These are phyloP conservation scores for Malus fusca DNA, from an alignment of 306 rosid genomes.

Conservation along the genomic window DNA sequence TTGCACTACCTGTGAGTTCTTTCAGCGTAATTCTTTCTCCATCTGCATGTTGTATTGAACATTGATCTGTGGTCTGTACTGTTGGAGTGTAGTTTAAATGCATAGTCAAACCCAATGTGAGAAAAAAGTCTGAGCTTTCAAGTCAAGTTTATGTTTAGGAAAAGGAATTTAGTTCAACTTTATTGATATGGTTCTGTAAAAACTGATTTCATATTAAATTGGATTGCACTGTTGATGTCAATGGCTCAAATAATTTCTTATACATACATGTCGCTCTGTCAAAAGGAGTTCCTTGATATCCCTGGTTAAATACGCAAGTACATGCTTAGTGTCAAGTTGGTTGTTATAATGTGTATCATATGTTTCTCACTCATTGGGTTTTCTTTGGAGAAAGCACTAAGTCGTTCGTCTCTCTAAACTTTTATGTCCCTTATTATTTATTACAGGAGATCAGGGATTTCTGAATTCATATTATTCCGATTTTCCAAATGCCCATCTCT, in stretches of 20 bases:
- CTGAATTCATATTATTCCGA: constrained; percentile 83
- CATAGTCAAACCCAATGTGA: not conserved
- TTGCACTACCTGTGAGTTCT: not conserved
- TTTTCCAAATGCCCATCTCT: constrained; percentile 87
- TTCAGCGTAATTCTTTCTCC: not conserved
- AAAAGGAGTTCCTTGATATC: not conserved
- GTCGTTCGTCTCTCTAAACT: not conserved
- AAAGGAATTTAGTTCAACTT: not conserved
- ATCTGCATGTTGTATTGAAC: not conserved
- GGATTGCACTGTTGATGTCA: not conserved
- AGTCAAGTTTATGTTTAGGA: not conserved
- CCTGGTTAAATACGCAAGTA: not conserved
- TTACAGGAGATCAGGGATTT: constrained; percentile 96
- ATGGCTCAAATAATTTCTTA: not conserved
- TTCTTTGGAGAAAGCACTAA: not conserved
- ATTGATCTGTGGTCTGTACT: not conserved
- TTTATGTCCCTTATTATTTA: not conserved
- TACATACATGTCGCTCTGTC: not conserved
- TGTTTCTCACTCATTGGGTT: not conserved
- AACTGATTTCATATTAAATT: not conserved
- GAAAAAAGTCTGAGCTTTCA: not conserved
- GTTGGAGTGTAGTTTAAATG: not conserved
- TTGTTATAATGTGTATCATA: not conserved
- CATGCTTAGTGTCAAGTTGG: not conserved
- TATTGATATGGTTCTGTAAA: not conserved